Percentiles rank a stretch among this genome's conserved stretches.
Conservation (phyloP, 352 stramenopile genomes). For the Phytophthora macrochlamydospora region DNA sequence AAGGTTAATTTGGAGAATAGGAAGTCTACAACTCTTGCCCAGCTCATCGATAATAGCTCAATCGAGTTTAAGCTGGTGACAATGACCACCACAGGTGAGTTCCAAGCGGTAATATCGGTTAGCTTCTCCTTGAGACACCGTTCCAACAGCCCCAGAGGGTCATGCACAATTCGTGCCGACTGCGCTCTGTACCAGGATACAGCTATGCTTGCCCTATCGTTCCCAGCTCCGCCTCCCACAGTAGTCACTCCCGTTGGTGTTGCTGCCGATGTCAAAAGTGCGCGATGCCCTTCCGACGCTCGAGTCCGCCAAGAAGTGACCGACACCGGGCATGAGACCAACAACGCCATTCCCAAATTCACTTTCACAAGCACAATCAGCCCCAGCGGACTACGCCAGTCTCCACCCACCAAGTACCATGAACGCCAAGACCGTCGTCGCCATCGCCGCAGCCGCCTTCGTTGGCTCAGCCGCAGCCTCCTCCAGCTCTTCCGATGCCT, state of each 20-base stretch:
- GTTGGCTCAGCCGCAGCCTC: slow-evolving; percentile 12
- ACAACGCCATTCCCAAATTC: slow-evolving; percentile 5
- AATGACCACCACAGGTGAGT: background rate
- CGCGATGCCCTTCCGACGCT: no score
- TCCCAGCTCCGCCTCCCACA: background rate
- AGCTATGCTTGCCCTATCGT: background rate
- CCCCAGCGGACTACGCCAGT: background rate
- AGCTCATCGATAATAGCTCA: no score
- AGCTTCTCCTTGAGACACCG: background rate
- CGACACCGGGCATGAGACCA: background rate
- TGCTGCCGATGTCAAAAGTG: no score
- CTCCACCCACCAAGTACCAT: slow-evolving; percentile 16
- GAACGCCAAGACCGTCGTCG: slow-evolving; percentile 20
- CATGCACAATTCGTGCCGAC: slow-evolving; percentile 7
- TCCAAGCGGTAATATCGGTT: background rate
- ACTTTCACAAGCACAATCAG: background rate
- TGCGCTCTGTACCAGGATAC: background rate
- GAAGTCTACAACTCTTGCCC: no score
- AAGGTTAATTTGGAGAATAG: no score
- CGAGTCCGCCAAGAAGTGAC: background rate
- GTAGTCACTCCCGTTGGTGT: background rate
- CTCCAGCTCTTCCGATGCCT: slow-evolving; percentile 1
- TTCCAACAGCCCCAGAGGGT: background rate
- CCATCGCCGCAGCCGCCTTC: slow-evolving; percentile 15
- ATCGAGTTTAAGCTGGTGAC: no score